phyloP scores from a whole-genome alignment of 1,139 yeast species.

The Yamadazyma songkhlaensis region DNA sequence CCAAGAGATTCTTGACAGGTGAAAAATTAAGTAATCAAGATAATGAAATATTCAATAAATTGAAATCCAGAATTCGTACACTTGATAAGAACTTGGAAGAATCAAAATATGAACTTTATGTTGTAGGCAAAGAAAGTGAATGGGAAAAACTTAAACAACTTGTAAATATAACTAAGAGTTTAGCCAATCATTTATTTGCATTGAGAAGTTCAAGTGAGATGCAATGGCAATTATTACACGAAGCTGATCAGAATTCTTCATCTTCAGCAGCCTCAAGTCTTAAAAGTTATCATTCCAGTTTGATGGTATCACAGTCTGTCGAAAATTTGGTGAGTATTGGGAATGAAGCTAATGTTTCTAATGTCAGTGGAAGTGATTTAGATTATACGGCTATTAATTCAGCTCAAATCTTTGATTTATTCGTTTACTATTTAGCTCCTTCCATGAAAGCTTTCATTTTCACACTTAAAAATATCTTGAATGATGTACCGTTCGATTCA shows the following conservation, averaged over 20 bases:
- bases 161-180: slow-evolving; percentile 49
- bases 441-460: slow-evolving; percentile 65
- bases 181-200: slow-evolving; percentile 64
- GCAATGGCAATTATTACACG: slow-evolving; percentile 53
- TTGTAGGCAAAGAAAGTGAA: slow-evolving; percentile 56
- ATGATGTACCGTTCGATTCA: slow-evolving; percentile 56
- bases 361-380: slow-evolving; percentile 12
- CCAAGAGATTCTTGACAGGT: slow-evolving; percentile 55
- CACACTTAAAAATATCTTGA: slow-evolving; percentile 61
- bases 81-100: slow-evolving; percentile 54
- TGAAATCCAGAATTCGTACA: slow-evolving; percentile 38
- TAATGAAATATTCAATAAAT: slow-evolving; percentile 29
- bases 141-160: slow-evolving; percentile 43
- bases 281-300: slow-evolving; percentile 17
- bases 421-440: slow-evolving; percentile 68
- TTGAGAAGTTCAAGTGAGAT: slow-evolving; percentile 66
- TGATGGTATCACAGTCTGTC: slow-evolving; percentile 23
- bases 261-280: slow-evolving; percentile 16
- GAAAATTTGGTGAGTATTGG: slow-evolving; percentile 23
- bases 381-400: slow-evolving; percentile 35
- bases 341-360: slow-evolving; percentile 6
- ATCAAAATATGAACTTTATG: slow-evolving; percentile 56
- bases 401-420: slow-evolving; percentile 58
- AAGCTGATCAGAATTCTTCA: slow-evolving; percentile 15
- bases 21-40: slow-evolving; percentile 41